Percentiles rank a stretch among this genome's conserved stretches.
These are phyloP conservation scores for Trichothecium roseum DNA, from an alignment of 2,329 filamentous ascomycete genomes.

Conservation along the genomic window DNA sequence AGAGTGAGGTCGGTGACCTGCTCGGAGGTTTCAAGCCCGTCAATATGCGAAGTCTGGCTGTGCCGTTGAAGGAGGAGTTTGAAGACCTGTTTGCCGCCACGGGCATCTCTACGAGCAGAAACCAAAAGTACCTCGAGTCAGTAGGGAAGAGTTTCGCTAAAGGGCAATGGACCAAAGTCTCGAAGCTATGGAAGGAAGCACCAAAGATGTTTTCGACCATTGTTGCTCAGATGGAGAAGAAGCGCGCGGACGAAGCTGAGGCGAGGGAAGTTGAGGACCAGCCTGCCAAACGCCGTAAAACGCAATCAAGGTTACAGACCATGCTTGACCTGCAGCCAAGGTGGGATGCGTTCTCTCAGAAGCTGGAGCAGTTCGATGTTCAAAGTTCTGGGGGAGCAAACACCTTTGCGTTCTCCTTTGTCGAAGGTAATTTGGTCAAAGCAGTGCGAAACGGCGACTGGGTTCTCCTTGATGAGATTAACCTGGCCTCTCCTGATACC, in stretches of 20 bases:
- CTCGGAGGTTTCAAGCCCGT: constrained; percentile 95
- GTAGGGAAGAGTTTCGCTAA: constrained; percentile 71
- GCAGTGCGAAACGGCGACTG: constrained; percentile 94
- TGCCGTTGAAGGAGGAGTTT: constrained; percentile 89
- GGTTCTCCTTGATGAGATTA: constrained; percentile 96
- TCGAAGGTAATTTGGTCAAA: constrained; percentile 93
- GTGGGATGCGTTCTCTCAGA: constrained; percentile 73
- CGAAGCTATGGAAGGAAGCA: constrained; percentile 80
- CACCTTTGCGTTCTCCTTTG: constrained; percentile 84
- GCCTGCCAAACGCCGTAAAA: constrained; percentile 61
- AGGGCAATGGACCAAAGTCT: constrained; percentile 77
- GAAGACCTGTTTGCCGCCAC: constrained; percentile 80
- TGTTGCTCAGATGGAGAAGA: constrained; percentile 41
- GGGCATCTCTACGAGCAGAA: constrained; percentile 76
- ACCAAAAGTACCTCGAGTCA: constrained; percentile 74
- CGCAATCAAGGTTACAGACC: constrained; percentile 55
- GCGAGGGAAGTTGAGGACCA: constrained; percentile 30
- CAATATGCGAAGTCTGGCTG: constrained; percentile 74
- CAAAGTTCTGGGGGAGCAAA: constrained; percentile 65
- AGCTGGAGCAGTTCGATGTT: constrained; percentile 67
- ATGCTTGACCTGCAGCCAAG: constrained; percentile 47
- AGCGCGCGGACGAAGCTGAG: constrained; percentile 27
- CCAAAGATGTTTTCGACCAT: constrained; percentile 76
- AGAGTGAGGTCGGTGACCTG: constrained; percentile 93
- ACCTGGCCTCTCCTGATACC: constrained; percentile 88